Evolutionary conservation across 306 rosid species (phyloP).

Genomic region (Ormosia emarginata): DNA sequence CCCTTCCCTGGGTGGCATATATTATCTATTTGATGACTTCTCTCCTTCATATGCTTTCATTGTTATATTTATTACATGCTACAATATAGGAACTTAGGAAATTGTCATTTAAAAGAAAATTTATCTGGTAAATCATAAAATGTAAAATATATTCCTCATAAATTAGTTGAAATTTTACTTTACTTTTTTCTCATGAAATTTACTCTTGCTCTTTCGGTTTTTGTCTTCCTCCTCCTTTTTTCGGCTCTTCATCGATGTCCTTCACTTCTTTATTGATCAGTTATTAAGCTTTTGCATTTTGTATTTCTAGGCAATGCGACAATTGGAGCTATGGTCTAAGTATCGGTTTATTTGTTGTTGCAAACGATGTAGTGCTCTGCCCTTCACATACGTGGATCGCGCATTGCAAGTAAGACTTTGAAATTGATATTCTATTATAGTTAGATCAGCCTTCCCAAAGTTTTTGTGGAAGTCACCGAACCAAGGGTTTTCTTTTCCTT

Average conservation of each 20-base stretch:
- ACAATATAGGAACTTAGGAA: background rate
- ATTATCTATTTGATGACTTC: background rate
- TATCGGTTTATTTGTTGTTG: slow-evolving; percentile 67
- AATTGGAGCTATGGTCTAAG: slow-evolving; percentile 69
- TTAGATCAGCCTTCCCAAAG: background rate
- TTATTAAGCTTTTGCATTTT: slow-evolving; percentile 1
- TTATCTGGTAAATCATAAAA: background rate
- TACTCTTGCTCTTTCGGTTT: background rate
- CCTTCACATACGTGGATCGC: slow-evolving; percentile 50
- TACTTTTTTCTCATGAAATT: background rate
- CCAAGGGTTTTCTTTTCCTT: background rate
- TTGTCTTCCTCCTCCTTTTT: background rate
- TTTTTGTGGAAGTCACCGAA: background rate
- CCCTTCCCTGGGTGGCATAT: background rate
- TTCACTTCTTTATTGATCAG: background rate
- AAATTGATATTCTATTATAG: background rate
- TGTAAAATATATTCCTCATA: background rate
- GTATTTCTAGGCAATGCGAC: slow-evolving; percentile 51
- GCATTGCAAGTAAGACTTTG: slow-evolving; percentile 61
- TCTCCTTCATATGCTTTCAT: background rate
- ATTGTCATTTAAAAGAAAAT: background rate
- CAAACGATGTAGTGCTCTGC: slow-evolving; percentile 45
- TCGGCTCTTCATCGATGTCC: background rate
- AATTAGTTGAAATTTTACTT: background rate
- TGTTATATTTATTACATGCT: background rate